Conservation (phyloP, 495 filamentous ascomycete species). For the Parmelia sp. region DNA sequence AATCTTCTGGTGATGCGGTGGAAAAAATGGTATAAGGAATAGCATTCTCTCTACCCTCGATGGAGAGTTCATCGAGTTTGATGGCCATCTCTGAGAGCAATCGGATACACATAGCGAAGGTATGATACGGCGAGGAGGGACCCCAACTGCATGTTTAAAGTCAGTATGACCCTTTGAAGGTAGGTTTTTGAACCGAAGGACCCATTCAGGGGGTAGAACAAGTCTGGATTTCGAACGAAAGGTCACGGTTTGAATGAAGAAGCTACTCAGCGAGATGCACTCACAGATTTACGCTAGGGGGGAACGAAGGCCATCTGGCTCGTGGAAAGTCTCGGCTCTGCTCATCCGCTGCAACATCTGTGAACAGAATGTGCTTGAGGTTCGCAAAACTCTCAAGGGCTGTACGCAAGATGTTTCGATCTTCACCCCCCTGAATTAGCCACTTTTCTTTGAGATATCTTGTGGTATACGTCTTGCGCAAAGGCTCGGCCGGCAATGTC, state of each 20-base stretch:
- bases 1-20: neutral
- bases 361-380: neutral
- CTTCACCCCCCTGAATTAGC: neutral
- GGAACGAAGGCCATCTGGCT: neutral
- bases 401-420: neutral
- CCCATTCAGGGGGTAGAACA: neutral
- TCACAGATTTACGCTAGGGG: neutral
- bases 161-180: neutral
- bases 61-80: neutral
- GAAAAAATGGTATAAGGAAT: neutral
- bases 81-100: neutral
- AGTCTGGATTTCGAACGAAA: too few relatives aligned
- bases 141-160: neutral
- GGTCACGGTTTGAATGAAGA: too few relatives aligned
- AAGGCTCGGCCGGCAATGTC: neutral
- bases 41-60: neutral
- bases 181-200: neutral
- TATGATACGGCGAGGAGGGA: constrained; percentile 1
- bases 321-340: neutral
- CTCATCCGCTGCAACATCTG: neutral
- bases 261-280: neutral
- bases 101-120: neutral
- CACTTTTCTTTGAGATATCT: neutral
- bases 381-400: neutral
- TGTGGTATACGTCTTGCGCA: neutral